Base-by-base conservation (phyloP, 768 basidiomycete species). In the Filobasidium floriforme region DNA sequence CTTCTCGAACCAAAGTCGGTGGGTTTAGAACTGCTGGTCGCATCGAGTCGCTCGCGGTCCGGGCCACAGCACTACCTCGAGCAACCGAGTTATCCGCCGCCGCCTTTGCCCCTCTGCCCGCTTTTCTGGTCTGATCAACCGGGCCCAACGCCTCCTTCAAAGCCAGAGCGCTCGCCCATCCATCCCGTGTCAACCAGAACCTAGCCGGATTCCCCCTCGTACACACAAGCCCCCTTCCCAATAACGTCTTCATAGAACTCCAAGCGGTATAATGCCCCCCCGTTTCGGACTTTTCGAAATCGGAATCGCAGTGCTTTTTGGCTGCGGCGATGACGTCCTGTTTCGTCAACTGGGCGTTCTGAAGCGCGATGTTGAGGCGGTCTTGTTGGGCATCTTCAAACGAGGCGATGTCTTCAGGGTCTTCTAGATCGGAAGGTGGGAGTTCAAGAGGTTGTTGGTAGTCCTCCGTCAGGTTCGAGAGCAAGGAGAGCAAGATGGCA, bases 221-320 rank as follows among this genome's bases (percentile, higher is more conserved):
- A 10, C 22, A n/a, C 22, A 67, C 61, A 18, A 67, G 57, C 26
- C 54, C 61, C 15, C 41, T 57, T 1, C 41, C 67, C 6, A 73
- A 61, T 59, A 78, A 62, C 9, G 73, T 70, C 67, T 75, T 75
- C 71, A 73, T 74, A 7, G 66, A 60, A 37, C 62, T 72, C 75
- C 77, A 76, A 7, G 75, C 75, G 7, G 73, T 76, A 43, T 70
- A 70, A 62, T 71, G 73, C 1, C 62, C 69, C 1, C 75, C 75
- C 59, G 71, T 75, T 41, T 75, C 73, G 22, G 66, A 54, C 22
- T 71, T 69, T 24, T 70, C 69, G 57, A 75, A 75, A 43, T 69
- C 71, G 9, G 66, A 43, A 44, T 75, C 74, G 41, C 69, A 73
- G 60, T 72, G 72, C 7, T 67, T 67, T 54, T 74, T 70, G 3